phyloP scores from a whole-genome alignment of 305 asterid genomes.

The Solanum aculeatissimum region DNA sequence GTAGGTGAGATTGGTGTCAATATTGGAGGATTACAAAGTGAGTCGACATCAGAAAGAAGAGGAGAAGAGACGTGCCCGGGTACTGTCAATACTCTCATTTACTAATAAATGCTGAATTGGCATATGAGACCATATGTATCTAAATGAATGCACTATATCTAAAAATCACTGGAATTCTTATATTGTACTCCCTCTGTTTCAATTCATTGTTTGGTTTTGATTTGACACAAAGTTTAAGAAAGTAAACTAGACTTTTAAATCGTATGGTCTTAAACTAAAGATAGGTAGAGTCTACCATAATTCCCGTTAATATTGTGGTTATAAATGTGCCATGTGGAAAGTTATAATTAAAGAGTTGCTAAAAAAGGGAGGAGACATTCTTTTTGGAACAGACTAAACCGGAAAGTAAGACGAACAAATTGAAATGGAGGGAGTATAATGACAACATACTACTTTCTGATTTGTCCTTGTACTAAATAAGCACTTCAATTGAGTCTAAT shows the following conservation, averaged over 20 bases:
- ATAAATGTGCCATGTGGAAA: no score
- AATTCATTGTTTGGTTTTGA: no score
- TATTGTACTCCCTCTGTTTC: neutral
- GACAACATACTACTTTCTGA: neutral
- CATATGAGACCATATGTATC: neutral
- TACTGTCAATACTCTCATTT: constrained; percentile 13
- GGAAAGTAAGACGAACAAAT: no score
- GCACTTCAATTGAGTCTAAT: neutral
- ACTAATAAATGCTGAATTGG: neutral
- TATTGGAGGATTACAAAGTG: constrained; percentile 77
- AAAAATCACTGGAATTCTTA: neutral
- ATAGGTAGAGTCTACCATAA: no score
- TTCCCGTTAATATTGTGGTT: no score
- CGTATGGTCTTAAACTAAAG: no score
- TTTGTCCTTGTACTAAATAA: neutral
- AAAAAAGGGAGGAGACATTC: no score
- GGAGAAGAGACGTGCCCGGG: constrained; percentile 77
- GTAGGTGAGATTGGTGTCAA: constrained; percentile 84
- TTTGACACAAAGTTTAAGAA: no score
- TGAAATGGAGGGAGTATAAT: neutral
- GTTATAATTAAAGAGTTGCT: no score
- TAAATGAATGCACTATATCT: neutral
- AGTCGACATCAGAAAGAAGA: constrained; percentile 72
- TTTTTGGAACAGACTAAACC: no score
- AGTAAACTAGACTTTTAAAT: no score